Base-by-base conservation (phyloP, 345 rosid species). In the Moricandia arvensis region DNA sequence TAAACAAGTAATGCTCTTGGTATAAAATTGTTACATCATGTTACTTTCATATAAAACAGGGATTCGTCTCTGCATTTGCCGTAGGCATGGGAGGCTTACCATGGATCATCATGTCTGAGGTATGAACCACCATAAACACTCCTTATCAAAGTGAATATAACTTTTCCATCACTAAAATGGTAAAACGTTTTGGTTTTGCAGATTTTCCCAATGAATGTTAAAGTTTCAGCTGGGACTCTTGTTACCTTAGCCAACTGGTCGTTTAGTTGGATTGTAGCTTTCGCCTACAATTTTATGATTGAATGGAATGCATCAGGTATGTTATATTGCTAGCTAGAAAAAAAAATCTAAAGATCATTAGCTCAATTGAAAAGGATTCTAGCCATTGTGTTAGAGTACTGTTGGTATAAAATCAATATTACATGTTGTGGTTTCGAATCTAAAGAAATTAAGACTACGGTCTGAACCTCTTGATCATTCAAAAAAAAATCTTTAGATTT, bases 31-130 rank as follows among this genome's bases (percentile, higher is more conserved):
- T 74, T 3, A 74, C 71, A 17, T 65, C 8, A 21, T 21, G 11
- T 33, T 12, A 9, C 9, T 38, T 65, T 37, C 27, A 15, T 7
- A 33, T 5, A 34, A 31, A 64, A 66, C 61, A 84, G 96, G 91
- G 86, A 6, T 77, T 64, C 45, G 35, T 75, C 10, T 69, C 80
- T 13, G 8, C 78, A 45, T 82, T 69, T 69, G 72, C 82, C 29
- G 0, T 83, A 29, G 89, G 89, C 37, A 83, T 87, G 83, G 82
- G 86, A 66, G 86, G 86, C 63, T 75, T 87, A 59, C 86, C 91
- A 15, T 84, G 86, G 83, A 76, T 84, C 70, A 76, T 87, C 12
- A 85, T 88, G 89, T 87, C 96, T 9, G 93, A 90, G 92, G 92
- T 90, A 77, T 16, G 12, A 51, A 37, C 47, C 6, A 60, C 54